Percentiles rank a stretch among this genome's conserved stretches.
Conservation (phyloP, 441 rosid genomes). For the Hypseocharis bilobata region DNA sequence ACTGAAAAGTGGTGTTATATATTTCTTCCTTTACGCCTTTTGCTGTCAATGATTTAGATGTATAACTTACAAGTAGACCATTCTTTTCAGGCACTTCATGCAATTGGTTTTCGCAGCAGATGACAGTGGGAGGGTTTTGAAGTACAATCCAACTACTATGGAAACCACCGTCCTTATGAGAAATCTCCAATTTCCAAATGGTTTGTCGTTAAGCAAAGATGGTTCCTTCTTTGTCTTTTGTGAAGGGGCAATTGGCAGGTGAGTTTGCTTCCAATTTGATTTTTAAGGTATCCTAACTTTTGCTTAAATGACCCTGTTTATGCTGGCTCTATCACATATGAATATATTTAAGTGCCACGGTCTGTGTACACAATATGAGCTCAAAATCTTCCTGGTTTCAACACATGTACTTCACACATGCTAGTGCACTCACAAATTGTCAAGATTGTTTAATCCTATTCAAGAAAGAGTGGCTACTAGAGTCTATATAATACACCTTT, state of each 20-base stretch:
- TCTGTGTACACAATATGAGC: no score
- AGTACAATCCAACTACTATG: slow-evolving; percentile 53
- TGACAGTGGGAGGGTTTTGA: slow-evolving; percentile 56
- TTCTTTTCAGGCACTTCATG: slow-evolving; percentile 60
- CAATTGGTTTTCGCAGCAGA: slow-evolving; percentile 69
- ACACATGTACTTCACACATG: no score
- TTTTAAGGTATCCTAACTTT: not conserved
- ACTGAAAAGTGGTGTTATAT: not conserved
- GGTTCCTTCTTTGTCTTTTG: slow-evolving; percentile 62
- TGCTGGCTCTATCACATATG: not conserved
- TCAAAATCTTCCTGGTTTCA: no score
- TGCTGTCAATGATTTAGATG: not conserved
- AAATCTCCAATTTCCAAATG: slow-evolving; percentile 72
- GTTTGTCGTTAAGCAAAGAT: slow-evolving; percentile 73
- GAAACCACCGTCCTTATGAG: slow-evolving; percentile 52
- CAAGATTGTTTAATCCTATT: no score
- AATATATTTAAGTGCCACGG: no score
- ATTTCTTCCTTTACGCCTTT: not conserved
- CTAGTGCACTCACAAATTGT: no score
- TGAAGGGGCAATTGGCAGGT: slow-evolving; percentile 61
- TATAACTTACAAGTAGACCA: not conserved
- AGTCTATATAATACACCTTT: no score
- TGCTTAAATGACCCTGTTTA: not conserved
- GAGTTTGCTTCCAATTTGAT: slow-evolving; percentile 12
- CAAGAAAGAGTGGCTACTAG: no score